Conservation (phyloP, 768 basidiomycete genomes). For the Tylopilus rubrobrunneus region DNA sequence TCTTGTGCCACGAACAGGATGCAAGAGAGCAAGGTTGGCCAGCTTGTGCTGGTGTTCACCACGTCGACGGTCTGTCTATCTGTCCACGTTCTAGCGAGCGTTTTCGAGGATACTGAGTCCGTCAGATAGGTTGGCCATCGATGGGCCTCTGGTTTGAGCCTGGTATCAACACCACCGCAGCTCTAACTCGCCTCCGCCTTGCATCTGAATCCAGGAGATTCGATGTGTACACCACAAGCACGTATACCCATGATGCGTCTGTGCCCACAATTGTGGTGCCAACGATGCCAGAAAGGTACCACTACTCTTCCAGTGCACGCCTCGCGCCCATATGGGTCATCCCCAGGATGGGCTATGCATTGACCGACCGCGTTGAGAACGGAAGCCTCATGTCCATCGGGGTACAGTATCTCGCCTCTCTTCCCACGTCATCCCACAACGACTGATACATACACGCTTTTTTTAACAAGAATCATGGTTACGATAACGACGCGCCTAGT, state of each 20-base stretch:
- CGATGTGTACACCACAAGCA: slow-evolving; percentile 40
- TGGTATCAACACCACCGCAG: slow-evolving; percentile 48
- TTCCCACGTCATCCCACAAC: neutral
- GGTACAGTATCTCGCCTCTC: slow-evolving; percentile 32
- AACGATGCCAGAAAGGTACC: slow-evolving; percentile 74
- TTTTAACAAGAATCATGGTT: slow-evolving; percentile 65
- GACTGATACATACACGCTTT: neutral
- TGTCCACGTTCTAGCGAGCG: neutral
- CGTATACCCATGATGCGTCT: slow-evolving; percentile 1
- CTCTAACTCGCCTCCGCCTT: slow-evolving; percentile 48
- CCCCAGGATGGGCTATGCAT: slow-evolving; percentile 72
- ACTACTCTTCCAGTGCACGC: slow-evolving; percentile 64
- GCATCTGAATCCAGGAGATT: slow-evolving; percentile 55
- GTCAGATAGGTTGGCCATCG: slow-evolving; percentile 75
- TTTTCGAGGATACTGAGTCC: neutral
- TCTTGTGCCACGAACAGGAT: slow-evolving; percentile 13
- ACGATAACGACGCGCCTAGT: slow-evolving; percentile 67
- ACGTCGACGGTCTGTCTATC: slow-evolving; percentile 11
- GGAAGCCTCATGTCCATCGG: slow-evolving; percentile 61
- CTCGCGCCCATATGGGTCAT: slow-evolving; percentile 84
- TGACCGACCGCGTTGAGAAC: slow-evolving; percentile 62
- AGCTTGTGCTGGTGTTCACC: slow-evolving; percentile 8
- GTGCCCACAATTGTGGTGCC: neutral
- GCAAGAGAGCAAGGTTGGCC: slow-evolving; percentile 10
- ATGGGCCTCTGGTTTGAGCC: slow-evolving; percentile 77